phyloP scores from a whole-genome alignment of 768 basidiomycete genomes.

The Lactarius deliciosus region DNA sequence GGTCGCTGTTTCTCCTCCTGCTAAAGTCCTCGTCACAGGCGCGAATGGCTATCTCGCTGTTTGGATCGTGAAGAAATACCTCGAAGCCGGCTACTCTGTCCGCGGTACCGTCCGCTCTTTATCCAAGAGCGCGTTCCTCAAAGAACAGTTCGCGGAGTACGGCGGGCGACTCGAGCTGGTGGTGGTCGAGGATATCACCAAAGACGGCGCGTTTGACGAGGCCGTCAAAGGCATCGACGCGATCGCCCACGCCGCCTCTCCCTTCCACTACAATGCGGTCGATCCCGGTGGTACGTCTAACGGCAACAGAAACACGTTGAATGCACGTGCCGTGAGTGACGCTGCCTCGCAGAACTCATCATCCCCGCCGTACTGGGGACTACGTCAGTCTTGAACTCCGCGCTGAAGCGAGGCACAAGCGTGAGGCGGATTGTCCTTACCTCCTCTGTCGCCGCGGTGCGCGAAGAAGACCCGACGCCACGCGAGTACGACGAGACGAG shows the following conservation, averaged over 20 bases:
- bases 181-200: constrained; percentile 67
- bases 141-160: constrained; percentile 50
- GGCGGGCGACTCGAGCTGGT: constrained; percentile 62
- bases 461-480: constrained; percentile 31
- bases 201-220: constrained; percentile 69
- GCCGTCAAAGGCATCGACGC: constrained; percentile 75
- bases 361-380: constrained; percentile 74
- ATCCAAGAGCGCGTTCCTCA: constrained; percentile 59
- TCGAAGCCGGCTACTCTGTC: constrained; percentile 62
- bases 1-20: constrained; percentile 38
- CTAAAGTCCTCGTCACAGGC: constrained; percentile 53
- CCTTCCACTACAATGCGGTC: constrained; percentile 48
- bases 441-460: constrained; percentile 53
- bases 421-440: constrained; percentile 66
- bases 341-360: constrained; percentile 50
- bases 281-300: constrained; percentile 38
- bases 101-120: constrained; percentile 65
- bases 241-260: constrained; percentile 68
- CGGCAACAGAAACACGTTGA: not conserved
- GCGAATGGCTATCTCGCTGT: constrained; percentile 60
- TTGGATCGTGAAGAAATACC: constrained; percentile 55
- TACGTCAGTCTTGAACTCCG: constrained; percentile 56
- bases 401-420: constrained; percentile 51
- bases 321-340: not conserved
- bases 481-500: constrained; percentile 29